Base-by-base conservation (phyloP, 2,329 filamentous ascomycete species). In the Microcyclospora tardicrescens region DNA sequence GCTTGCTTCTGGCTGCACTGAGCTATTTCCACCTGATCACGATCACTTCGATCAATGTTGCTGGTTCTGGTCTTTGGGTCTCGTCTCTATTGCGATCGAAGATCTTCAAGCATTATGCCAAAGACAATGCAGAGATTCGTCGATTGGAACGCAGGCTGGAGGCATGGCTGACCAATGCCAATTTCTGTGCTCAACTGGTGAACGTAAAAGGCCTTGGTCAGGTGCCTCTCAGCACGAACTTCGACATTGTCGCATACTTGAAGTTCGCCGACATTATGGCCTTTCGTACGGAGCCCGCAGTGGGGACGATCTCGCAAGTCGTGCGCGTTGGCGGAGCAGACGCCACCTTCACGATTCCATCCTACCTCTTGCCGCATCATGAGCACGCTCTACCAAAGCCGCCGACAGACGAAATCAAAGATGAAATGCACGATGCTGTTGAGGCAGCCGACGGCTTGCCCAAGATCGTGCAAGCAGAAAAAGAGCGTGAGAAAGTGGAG, bases 21-120 rank as follows among this genome's bases (percentile, higher is more conserved):
- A 65, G 63, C 42, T 71, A 73, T 45, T 71, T 73, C 41, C 70
- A 73, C 42, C 65, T 68, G 0, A 61, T 73, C 35, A 58, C 55
- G 32, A 66, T 73, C 43, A 52, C 59, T n/a, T 71, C 68, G 0
- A 59, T 74, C 34, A 70, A 63, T 16, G 62, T 63, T 2, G 67
- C 66, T 5, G 64, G 65, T 0, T 71, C 69, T 6, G 70, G 70
- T 0, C 61, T 63, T 39, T 73, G 67, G 63, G 61, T 72, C 13
- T 62, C 66, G 2, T 56, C 56, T 9, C 52, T 71, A 32, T 61
- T 73, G 35, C 56, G 64, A 28, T 49, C 66, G 27, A 59, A 71
- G 14, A 53, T 73, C 12, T 73, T 74, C 59, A 64, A 67, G 43
- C 58, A 66, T 33, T 66, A 71, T 46, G 57, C 61, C 3, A 56